Base-by-base conservation (phyloP, 2,329 filamentous ascomycete genomes). In the Cladosporium sp. region DNA sequence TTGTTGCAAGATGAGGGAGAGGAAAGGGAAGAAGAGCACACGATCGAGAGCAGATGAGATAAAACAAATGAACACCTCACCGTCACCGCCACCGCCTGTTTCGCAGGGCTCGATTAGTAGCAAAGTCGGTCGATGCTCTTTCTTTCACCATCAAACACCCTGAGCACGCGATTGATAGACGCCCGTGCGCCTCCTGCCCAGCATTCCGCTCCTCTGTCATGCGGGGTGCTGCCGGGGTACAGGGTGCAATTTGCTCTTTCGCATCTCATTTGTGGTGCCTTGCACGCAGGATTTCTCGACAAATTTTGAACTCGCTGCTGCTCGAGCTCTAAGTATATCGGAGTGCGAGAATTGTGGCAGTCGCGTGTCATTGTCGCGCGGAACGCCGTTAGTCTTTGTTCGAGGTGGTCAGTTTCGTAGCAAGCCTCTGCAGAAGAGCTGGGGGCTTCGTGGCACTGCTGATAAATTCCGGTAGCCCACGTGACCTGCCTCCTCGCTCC, bases 301-400 rank as follows among this genome's bases (percentile, higher is more conserved):
- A 57, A 61, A 44, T 63, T 60, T 64, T 20, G 51, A 63, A 65
- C 64, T 65, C 64, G 55, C 19, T 15, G 28, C 37, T 44, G 13
- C 17, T 53, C 42, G 13, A 15, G 32, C 25, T 19, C 28, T 37
- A 49, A 24, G 44, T 35, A 12, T 39, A 25, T 5, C 44, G 48
- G 60, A 66, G 62, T 66, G 47, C 42, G 19, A 55, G 56, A 58
- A 9, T 63, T 58, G 62, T 53, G 32, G 17, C 19, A 24, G 25
- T 53, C 50, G 35, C 24, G 15, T 20, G 45, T 28, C 7, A 20
- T 17, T 12, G 28, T 48, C 45, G 28, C 25, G 28, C 25, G 28
- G 35, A 19, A 17, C 28, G 24, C 10, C 3, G 3, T 34, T 48
- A 20, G 45, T 19, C 45, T 48, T 48, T 48, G 45, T 35, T 25